Evolutionary conservation across 2,329 filamentous ascomycete genomes (phyloP), one percentile per base, ranked within the genome.

Genomic region (Aspergillus arachidicola): DNA sequence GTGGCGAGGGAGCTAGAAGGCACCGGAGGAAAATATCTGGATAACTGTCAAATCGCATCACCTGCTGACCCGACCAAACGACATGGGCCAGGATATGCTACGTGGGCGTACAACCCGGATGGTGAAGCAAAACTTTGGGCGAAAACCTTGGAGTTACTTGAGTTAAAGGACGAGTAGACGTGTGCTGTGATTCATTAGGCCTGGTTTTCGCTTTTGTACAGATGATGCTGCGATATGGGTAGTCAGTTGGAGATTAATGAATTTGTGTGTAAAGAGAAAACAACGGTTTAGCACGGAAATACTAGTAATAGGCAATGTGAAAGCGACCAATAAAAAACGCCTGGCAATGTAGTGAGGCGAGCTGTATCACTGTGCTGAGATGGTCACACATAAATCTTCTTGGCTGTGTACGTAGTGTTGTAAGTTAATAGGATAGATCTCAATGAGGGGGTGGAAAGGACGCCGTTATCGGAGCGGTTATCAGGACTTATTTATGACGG

Each of bases 11-110:
- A 66, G 12, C 50, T 70, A 21, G 69, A 75, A 58, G 67, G 66
- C 3, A 63, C 63, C 11, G 72, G 73, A 3, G 72, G 72, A 0
- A 65, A 63, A 28, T 75, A 68, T 71, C 57, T 76, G 43, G 65
- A 73, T 36, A 62, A 78, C 38, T 67, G 64, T 55, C 66, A 64
- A 16, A 56, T 67, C 32, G 45, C 59, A n/a, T 43, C 53, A 10
- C 55, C 46, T 30, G 46, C 46, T 30, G 46, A 50, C 14, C 46
- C 26, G 16, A 50, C 46, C 14, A 50, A n/a, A 16, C 26, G 46
- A 19, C 26, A 50, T 6, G 54, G 54, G 1, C 38, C 57, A 19
- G 61, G 61, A 19, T 55, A 59, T 57, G 50, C 50, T 4, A 4
- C 21, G 21, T 57, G 51, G 41, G 57, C 61, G n/a, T 63, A 51